Percentiles rank a stretch among this genome's conserved stretches.
These are phyloP conservation scores for Zymoseptoria ardabiliae DNA, from an alignment of 2,329 filamentous ascomycete genomes.

Conservation along the genomic window DNA sequence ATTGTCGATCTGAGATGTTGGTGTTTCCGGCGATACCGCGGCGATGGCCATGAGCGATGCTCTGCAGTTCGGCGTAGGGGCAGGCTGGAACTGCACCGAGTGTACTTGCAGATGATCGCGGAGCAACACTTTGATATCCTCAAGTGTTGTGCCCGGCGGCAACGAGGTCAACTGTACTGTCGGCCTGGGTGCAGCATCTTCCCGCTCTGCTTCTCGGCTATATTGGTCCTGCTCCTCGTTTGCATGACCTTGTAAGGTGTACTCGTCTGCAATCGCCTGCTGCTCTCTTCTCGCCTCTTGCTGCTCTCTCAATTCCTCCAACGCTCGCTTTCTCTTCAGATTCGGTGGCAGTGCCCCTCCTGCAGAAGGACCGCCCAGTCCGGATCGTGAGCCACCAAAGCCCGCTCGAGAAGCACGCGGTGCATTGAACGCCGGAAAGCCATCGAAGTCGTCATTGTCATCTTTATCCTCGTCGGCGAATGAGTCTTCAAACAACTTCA, in stretches of 20 bases:
- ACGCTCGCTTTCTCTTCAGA: constrained; percentile 28
- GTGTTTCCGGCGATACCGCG: constrained; percentile 70
- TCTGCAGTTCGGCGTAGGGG: constrained; percentile 35
- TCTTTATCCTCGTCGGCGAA: constrained; percentile 50
- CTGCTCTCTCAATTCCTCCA: constrained; percentile 28
- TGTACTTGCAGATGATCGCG: constrained; percentile 21
- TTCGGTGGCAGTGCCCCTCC: constrained; percentile 29
- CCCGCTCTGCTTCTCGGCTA: constrained; percentile 35
- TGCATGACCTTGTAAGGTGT: constrained; percentile 3
- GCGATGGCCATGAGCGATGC: constrained; percentile 73
- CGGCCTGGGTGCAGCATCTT: constrained; percentile 40
- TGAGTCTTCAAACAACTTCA: constrained; percentile 79
- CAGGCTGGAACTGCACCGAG: constrained; percentile 18
- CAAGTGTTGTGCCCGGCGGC: constrained; percentile 45
- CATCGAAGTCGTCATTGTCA: constrained; percentile 21
- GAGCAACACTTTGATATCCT: constrained; percentile 53
- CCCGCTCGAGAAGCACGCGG: constrained; percentile 32
- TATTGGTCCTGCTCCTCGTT: constrained; percentile 17
- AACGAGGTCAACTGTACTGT: constrained; percentile 49
- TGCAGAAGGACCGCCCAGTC: constrained; percentile 28
- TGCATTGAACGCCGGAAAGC: constrained; percentile 29
- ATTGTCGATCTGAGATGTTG: constrained; percentile 74
- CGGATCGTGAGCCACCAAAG: not conserved
- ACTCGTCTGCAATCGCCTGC: constrained; percentile 13
- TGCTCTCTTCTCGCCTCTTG: constrained; percentile 22